Percentiles rank a stretch among this genome's conserved stretches.
Evolutionary conservation across 1,284 basidiomycete species (phyloP).

Genomic region (Clitocybe nebularis): DNA sequence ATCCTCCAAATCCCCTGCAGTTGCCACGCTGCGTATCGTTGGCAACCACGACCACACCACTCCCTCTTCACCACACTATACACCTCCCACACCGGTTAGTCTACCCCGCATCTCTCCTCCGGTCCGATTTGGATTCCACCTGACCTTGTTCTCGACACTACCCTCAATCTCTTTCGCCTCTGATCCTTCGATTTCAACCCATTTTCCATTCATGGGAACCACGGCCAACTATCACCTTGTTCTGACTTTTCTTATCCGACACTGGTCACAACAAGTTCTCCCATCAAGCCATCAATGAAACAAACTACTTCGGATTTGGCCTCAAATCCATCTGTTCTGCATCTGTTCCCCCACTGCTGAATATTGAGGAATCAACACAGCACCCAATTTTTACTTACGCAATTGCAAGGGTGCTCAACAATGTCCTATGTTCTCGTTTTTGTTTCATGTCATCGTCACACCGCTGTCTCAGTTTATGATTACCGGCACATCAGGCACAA

Average conservation of each 20-base stretch:
- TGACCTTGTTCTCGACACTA: not conserved
- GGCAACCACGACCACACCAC: too few species aligned
- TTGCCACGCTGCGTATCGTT: too few species aligned
- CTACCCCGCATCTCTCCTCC: not conserved
- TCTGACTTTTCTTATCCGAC: not conserved
- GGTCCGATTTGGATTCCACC: not conserved
- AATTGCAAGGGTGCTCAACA: too few species aligned
- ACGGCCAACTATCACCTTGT: conserved; percentile 9
- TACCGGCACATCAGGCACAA: not conserved
- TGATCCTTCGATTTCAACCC: not conserved
- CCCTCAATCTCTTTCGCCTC: not conserved
- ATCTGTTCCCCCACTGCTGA: too few species aligned
- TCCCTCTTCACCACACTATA: not conserved
- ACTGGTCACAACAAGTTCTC: not conserved
- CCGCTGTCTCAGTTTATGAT: not conserved
- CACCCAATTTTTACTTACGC: too few species aligned
- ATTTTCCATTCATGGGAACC: conserved; percentile 5
- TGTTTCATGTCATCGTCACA: not conserved
- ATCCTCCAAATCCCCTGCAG: too few species aligned
- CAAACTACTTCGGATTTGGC: not conserved
- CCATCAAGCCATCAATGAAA: not conserved
- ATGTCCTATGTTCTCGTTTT: not conserved
- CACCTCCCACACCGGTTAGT: not conserved
- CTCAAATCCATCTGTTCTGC: too few species aligned
- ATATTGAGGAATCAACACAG: too few species aligned